These are phyloP conservation scores for Candida oleophila DNA, from an alignment of 805 yeast species.

Conservation along the genomic window DNA sequence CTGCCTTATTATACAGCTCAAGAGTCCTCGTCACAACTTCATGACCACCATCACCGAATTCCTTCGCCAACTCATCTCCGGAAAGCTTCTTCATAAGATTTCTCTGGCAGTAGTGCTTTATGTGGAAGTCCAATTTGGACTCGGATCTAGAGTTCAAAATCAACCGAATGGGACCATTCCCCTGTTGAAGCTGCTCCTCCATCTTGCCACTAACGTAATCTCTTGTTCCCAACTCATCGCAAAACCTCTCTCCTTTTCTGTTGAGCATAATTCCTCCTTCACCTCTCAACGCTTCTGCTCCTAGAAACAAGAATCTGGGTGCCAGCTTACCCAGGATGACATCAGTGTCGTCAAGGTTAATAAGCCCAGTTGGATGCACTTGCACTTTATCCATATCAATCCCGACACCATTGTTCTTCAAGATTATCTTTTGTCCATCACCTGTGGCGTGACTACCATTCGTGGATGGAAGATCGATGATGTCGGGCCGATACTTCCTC, in stretches of 20 bases:
- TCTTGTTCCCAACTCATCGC: conserved; percentile 59
- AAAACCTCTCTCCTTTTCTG: conserved; percentile 52
- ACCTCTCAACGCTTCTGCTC: conserved; percentile 67
- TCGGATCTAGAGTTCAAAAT: conserved; percentile 50
- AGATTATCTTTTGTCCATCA: conserved; percentile 58
- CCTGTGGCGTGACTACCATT: conserved; percentile 64
- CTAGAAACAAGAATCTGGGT: conserved; percentile 56
- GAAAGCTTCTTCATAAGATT: conserved; percentile 50
- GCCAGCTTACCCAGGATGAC: conserved; percentile 32
- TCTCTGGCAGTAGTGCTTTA: conserved; percentile 56
- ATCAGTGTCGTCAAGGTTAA: conserved; percentile 48
- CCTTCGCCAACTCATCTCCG: conserved; percentile 44
- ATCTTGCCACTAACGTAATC: conserved; percentile 61
- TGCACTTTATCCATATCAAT: conserved; percentile 65
- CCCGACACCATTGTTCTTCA: conserved; percentile 51
- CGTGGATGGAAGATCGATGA: conserved; percentile 55
- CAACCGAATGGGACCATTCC: conserved; percentile 47
- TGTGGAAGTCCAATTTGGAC: conserved; percentile 45
- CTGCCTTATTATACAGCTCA: conserved; percentile 40
- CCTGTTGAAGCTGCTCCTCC: conserved; percentile 35
- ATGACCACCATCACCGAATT: conserved; percentile 31
- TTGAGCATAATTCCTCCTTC: conserved; percentile 63
- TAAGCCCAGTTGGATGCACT: conserved; percentile 67
- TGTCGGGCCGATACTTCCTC: conserved; percentile 57
- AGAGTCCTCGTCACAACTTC: conserved; percentile 31